A percentile compares a stretch with the other conserved stretches of the same genome.
Conservation (phyloP, 1,139 yeast genomes). For the Geotrichum australiense region DNA sequence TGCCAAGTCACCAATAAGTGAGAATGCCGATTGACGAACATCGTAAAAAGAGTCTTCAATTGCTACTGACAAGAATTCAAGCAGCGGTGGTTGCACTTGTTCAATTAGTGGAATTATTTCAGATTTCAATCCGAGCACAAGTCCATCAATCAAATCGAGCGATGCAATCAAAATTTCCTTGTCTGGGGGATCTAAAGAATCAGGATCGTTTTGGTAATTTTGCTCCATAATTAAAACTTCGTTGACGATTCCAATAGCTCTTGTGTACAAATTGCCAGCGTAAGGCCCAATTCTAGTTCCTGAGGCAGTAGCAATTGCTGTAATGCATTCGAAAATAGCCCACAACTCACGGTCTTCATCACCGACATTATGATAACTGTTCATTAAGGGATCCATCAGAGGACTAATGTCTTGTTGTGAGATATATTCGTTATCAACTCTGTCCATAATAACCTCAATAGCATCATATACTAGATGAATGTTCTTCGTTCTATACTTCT, state of each 20-base stretch:
- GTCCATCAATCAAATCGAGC: slow-evolving; percentile 82
- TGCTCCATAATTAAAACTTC: slow-evolving; percentile 64
- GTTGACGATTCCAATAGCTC: slow-evolving; percentile 65
- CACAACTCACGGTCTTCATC: slow-evolving; percentile 82
- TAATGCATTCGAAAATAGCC: slow-evolving; percentile 90
- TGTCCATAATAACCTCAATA: slow-evolving; percentile 83
- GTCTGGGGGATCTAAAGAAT: slow-evolving; percentile 70
- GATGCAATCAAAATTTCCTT: slow-evolving; percentile 88
- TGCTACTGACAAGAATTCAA: slow-evolving; percentile 62
- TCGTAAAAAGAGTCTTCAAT: slow-evolving; percentile 73
- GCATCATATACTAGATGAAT: slow-evolving; percentile 80
- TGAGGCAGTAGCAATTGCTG: slow-evolving; percentile 80
- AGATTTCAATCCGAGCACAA: slow-evolving; percentile 77
- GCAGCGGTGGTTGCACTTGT: slow-evolving; percentile 39
- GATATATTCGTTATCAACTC: slow-evolving; percentile 42
- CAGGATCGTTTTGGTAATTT: slow-evolving; percentile 53
- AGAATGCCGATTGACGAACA: slow-evolving; percentile 89
- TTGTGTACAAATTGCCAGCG: slow-evolving; percentile 80
- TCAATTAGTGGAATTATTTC: slow-evolving; percentile 53
- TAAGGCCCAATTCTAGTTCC: slow-evolving; percentile 83
- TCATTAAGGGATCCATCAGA: slow-evolving; percentile 72
- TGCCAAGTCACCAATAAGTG: slow-evolving; percentile 81
- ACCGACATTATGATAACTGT: slow-evolving; percentile 64
- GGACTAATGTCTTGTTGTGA: slow-evolving; percentile 47
- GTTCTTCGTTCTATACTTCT: slow-evolving; percentile 73